These are phyloP conservation scores for Tolypocladium capitatum DNA, from an alignment of 2,329 filamentous ascomycete species.

Conservation along the genomic window DNA sequence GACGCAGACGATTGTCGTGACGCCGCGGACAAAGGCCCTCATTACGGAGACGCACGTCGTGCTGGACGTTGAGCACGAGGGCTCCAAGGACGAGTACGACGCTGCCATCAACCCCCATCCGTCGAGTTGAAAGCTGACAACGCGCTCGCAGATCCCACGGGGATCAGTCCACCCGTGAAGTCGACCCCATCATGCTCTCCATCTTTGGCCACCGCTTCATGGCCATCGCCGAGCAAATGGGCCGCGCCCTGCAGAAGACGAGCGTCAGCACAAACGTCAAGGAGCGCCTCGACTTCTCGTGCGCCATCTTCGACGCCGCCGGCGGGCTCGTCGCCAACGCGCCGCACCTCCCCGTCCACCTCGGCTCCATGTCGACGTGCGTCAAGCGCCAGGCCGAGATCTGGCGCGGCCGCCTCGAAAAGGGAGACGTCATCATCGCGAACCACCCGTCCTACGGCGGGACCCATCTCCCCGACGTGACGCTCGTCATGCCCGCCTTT, in stretches of 20 bases:
- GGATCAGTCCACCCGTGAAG: slow-evolving; percentile 5
- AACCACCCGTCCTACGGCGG: slow-evolving; percentile 22
- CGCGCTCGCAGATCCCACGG: slow-evolving; percentile 69
- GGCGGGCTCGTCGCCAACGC: slow-evolving; percentile 64
- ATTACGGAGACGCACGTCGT: slow-evolving; percentile 22
- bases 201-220: slow-evolving; percentile 75
- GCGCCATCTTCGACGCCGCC: slow-evolving; percentile 62
- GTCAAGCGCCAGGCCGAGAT: slow-evolving; percentile 56
- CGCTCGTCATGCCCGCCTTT: slow-evolving; percentile 22
- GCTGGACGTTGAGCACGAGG: slow-evolving; percentile 32
- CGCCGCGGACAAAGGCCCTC: slow-evolving; percentile 21
- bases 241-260: slow-evolving; percentile 63
- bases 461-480: slow-evolving; percentile 25
- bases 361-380: slow-evolving; percentile 67
- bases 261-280: slow-evolving; percentile 69
- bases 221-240: slow-evolving; percentile 78
- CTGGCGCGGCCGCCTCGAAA: slow-evolving; percentile 37
- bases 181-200: slow-evolving; percentile 52
- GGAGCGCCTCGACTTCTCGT: slow-evolving; percentile 70
- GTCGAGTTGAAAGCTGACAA: slow-evolving; percentile 1
- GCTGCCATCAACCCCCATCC: too few species aligned
- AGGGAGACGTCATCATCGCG: slow-evolving; percentile 23
- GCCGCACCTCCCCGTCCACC: slow-evolving; percentile 62
- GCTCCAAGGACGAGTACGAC: slow-evolving; percentile 53
- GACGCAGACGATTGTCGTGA: slow-evolving; percentile 62